Evolutionary conservation across 495 filamentous ascomycete species (phyloP).

Genomic region (Penicillium simplicissimum): DNA sequence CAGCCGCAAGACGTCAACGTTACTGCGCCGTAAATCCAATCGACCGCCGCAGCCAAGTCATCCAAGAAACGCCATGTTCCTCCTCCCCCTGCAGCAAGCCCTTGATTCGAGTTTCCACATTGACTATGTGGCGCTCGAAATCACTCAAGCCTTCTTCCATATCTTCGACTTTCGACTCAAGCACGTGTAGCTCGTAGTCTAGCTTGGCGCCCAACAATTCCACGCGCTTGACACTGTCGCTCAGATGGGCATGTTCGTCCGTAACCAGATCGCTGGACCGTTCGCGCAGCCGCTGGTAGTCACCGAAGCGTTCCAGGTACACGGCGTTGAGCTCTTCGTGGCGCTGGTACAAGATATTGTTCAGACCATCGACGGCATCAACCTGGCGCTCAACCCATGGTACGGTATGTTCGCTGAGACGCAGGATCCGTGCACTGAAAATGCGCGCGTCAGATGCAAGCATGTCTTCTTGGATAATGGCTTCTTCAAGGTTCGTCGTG

Average conservation of each 20-base stretch:
- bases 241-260: conserved; percentile 64
- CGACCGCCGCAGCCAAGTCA: conserved; percentile 47
- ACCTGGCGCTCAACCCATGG: conserved; percentile 72
- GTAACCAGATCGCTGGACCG: conserved; percentile 64
- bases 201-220: conserved; percentile 83
- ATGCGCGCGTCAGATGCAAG: conserved; percentile 60
- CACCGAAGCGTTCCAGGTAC: conserved; percentile 66
- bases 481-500: conserved; percentile 39
- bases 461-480: conserved; percentile 48
- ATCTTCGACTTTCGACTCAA: conserved; percentile 82
- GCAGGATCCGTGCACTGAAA: conserved; percentile 56
- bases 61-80: conserved; percentile 61
- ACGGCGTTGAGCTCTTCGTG: conserved; percentile 65
- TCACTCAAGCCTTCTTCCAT: conserved; percentile 81
- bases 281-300: conserved; percentile 64
- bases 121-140: conserved; percentile 77
- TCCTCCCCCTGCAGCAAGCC: conserved; percentile 66
- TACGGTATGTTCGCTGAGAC: conserved; percentile 45
- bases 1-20: not conserved
- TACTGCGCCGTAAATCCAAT: conserved; percentile 32
- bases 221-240: conserved; percentile 76
- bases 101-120: conserved; percentile 72
- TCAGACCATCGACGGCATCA: conserved; percentile 59
- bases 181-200: conserved; percentile 86
- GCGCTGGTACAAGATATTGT: conserved; percentile 58